Conservation (phyloP, 805 yeast species). For the Ogataea parapolymorpha region DNA sequence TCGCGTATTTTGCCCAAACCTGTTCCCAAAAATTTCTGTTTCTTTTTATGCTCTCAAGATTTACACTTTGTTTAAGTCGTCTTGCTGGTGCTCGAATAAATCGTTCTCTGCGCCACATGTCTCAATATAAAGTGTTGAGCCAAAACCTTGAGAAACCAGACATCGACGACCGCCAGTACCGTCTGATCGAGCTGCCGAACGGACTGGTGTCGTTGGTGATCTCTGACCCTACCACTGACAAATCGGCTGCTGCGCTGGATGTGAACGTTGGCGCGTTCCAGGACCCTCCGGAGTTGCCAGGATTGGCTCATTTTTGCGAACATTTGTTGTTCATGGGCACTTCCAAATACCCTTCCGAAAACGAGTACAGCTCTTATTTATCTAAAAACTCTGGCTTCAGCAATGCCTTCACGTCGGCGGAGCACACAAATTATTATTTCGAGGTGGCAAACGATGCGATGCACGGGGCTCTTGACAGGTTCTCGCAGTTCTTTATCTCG, state of each 20-base stretch:
- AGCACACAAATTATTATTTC: conserved; percentile 87
- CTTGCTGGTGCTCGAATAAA: conserved; percentile 1
- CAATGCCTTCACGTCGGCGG: conserved; percentile 88
- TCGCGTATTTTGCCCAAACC: conserved; percentile 4
- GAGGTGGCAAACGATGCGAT: conserved; percentile 74
- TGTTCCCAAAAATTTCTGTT: not conserved
- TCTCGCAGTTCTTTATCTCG: conserved; percentile 84
- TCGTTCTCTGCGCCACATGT: conserved; percentile 4
- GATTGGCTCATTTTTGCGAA: conserved; percentile 77
- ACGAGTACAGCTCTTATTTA: conserved; percentile 69
- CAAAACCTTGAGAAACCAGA: conserved; percentile 40
- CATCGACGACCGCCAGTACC: conserved; percentile 73
- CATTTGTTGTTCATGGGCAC: conserved; percentile 80
- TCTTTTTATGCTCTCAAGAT: conserved; percentile 7
- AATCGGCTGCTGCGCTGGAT: conserved; percentile 75
- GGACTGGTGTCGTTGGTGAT: conserved; percentile 59
- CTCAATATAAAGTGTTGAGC: conserved; percentile 3
- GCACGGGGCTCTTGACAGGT: conserved; percentile 87
- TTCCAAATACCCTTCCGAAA: conserved; percentile 68
- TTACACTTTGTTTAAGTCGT: not conserved
- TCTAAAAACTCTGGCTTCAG: conserved; percentile 85
- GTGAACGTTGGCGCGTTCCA: conserved; percentile 75
- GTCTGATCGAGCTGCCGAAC: conserved; percentile 58
- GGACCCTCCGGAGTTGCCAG: conserved; percentile 62
- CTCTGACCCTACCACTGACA: conserved; percentile 66